These are phyloP conservation scores for Debaryomyces hansenii DNA, from an alignment of 805 yeast genomes.

Conservation along the genomic window DNA sequence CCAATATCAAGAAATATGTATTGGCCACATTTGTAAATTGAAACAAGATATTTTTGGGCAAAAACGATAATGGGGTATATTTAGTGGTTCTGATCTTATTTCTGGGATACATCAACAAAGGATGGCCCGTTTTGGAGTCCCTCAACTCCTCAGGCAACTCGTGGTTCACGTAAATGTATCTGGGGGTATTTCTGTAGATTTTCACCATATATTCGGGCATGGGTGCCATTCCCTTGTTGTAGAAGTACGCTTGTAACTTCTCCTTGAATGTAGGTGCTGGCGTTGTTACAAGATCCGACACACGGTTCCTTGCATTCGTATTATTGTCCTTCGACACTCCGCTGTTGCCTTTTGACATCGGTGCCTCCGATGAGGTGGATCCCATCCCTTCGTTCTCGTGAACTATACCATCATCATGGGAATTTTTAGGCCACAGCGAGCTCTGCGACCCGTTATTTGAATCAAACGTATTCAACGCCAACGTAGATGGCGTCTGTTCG, in stretches of 20 bases:
- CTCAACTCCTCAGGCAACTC: slow-evolving; percentile 46
- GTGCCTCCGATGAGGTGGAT: neutral
- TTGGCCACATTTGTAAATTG: slow-evolving; percentile 64
- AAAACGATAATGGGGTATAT: slow-evolving; percentile 57
- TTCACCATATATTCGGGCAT: slow-evolving; percentile 37
- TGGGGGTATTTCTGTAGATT: slow-evolving; percentile 36
- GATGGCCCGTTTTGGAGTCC: slow-evolving; percentile 29
- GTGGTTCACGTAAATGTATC: slow-evolving; percentile 51
- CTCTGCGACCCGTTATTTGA: slow-evolving; percentile 4
- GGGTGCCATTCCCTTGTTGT: slow-evolving; percentile 20
- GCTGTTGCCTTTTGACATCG: neutral
- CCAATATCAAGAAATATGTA: slow-evolving; percentile 54
- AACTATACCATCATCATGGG: neutral
- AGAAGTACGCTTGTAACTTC: slow-evolving; percentile 17
- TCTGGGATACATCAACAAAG: slow-evolving; percentile 44
- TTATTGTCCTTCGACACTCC: slow-evolving; percentile 1
- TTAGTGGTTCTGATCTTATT: slow-evolving; percentile 64
- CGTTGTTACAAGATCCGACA: slow-evolving; percentile 14
- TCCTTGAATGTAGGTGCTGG: slow-evolving; percentile 23
- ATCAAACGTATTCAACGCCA: neutral
- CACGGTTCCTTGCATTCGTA: neutral
- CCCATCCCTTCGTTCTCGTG: neutral
- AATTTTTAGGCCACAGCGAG: neutral
- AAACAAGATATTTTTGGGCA: slow-evolving; percentile 54
- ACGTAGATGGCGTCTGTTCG: neutral